Evolutionary conservation across 192 early-diverging fungal genomes (phyloP), one percentile per base, ranked within the genome.

Genomic region (Dissophora ornata): DNA sequence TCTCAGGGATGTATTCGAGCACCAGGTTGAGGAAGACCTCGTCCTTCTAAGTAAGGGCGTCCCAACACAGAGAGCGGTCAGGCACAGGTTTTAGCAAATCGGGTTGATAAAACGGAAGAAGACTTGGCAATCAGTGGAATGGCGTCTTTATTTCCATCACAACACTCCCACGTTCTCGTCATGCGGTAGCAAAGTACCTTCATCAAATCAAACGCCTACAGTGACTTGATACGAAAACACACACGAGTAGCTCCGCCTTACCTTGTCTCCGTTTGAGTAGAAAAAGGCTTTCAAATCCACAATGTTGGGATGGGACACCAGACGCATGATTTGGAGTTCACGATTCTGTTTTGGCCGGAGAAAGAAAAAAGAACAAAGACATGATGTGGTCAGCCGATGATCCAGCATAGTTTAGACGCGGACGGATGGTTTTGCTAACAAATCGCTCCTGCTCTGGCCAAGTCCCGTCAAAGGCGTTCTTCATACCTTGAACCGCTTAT

Each of bases 21-120:
- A 97, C 92, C 32, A 99, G 86, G 77, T 99, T 98, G 32, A 99
- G 85, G 78, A 93, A 99, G 15, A 97, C 88, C 66, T 99, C 96
- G 68, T 99, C 96, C 79, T 90, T 90, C 86, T 86, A 62, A n/a
- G 4, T 4, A 33, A 63, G 16, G 21, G n/a, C 22, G 28, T 32
- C 15, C 2, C 25, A 33, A 52, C 15, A 28, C 7, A 18, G 44
- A 45, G n/a, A n/a, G n/a, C n/a, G n/a, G n/a, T n/a, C n/a, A n/a
- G n/a, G n/a, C n/a, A n/a, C n/a, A n/a, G n/a, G n/a, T 38, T 5
- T 38, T 38, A 38, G 36, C 36, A 38, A 38, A 38, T n/a, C n/a
- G n/a, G n/a, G n/a, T n/a, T n/a, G n/a, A n/a, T n/a, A n/a, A n/a
- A n/a, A n/a, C n/a, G n/a, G n/a, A n/a, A n/a, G n/a, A n/a, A n/a